Evolutionary conservation across 2,329 filamentous ascomycete species (phyloP).

Genomic region (Seiridium unicorne): DNA sequence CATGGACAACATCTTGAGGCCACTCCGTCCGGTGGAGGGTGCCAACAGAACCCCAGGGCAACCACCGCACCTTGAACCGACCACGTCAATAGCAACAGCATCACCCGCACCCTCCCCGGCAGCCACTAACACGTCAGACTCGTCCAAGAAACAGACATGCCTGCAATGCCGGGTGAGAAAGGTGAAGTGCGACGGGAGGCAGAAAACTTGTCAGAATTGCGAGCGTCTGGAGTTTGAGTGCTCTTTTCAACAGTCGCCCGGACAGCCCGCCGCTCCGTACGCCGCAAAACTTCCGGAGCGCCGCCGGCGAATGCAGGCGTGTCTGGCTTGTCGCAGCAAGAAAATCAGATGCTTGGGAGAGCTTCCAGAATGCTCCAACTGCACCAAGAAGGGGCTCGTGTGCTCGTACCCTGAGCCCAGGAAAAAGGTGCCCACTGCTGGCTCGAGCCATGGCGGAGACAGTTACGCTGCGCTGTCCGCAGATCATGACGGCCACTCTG

Average conservation of each 20-base stretch:
- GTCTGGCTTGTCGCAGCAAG: conserved; percentile 25
- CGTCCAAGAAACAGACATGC: conserved; percentile 15
- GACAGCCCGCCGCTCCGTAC: conserved; percentile 19
- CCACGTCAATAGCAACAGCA: not conserved
- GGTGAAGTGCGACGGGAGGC: conserved; percentile 27
- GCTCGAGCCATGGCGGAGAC: not conserved
- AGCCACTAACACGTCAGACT: not conserved
- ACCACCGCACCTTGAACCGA: not conserved
- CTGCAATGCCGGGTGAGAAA: conserved; percentile 21
- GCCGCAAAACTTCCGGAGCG: conserved; percentile 23
- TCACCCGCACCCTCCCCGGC: not conserved
- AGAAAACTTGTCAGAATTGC: conserved; percentile 29
- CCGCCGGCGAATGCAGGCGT: conserved; percentile 27
- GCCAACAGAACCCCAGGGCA: not conserved
- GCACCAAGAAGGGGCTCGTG: conserved; percentile 20
- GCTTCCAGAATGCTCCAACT: conserved; percentile 26
- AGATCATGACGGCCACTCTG: not conserved
- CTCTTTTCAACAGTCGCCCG: conserved; percentile 27
- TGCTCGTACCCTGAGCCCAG: conserved; percentile 22
- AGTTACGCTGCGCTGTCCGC: not conserved
- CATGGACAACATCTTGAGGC: conserved; percentile 8
- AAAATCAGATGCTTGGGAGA: conserved; percentile 29
- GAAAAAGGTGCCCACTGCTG: conserved; percentile 9
- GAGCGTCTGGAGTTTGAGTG: conserved; percentile 31
- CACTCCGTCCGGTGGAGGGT: conserved; percentile 7